Evolutionary conservation across 2,329 filamentous ascomycete genomes (phyloP), one percentile per base, ranked within the genome.

Genomic region (Aspergillus sp.): DNA sequence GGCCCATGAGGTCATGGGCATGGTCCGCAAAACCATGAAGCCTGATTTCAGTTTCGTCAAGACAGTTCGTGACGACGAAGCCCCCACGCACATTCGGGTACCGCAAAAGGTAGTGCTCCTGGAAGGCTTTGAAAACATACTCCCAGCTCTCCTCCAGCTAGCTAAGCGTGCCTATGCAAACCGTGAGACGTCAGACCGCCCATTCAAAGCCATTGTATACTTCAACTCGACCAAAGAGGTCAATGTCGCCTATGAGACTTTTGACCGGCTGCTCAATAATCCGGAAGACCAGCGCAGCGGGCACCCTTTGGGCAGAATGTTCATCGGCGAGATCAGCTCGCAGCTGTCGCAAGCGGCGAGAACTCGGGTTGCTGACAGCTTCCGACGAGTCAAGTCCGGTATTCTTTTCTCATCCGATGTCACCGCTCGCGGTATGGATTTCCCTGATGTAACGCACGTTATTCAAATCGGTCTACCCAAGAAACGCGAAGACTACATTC

Each of bases 121-220:
- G 19, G 76, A 81, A 1, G 87, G 89, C 34, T 89, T 91, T 73
- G 89, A 92, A 71, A 96, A 97, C 75, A 79, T 89, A 47, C 83
- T 92, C 63, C 92, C 95, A 17, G 79, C 89, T 2, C 75, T 98
- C 22, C 83, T 95, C 57, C 93, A 98, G 77, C 83, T 97, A 55
- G 81, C 89, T 51, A 80, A 88, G 58, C 84, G 85, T 41, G 87
- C 90, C 68, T 76, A 83, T n/a, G 68, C 81, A 31, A 78, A 80
- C 25, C 74, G 79, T 22, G 34, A 41, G 15, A 41, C 69, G 69
- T 17, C 74, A 78, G 74, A 65, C 71, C 76, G 64, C 79, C 91
- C 92, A 0, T 97, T 98, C 85, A 99, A 99, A 83, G 92, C 92
- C n/a, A 96, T 99, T 63, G 82, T 97, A 47, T 99, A 97, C 80